Evolutionary conservation across 83 land plant species (phyloP).

Genomic region (Picea abies): DNA sequence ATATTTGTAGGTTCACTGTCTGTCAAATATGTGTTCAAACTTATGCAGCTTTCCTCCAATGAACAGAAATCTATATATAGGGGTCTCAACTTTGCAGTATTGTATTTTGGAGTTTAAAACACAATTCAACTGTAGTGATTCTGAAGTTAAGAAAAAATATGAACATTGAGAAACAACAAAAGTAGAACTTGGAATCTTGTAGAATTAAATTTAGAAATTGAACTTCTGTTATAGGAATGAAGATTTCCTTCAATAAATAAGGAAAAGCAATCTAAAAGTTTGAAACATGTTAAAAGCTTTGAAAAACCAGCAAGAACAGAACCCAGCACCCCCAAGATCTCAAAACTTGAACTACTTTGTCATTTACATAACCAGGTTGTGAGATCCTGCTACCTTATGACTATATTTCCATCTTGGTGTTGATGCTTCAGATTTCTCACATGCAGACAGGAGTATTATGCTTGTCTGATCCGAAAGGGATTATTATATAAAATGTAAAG

Average conservation of each 20-base stretch:
- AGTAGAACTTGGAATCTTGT: background rate
- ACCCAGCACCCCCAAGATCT: background rate
- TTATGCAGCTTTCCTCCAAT: background rate
- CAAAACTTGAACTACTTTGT: background rate
- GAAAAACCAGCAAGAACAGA: background rate
- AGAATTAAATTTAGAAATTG: background rate
- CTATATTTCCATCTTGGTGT: background rate
- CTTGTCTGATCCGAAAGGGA: too few species aligned
- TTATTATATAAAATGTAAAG: background rate
- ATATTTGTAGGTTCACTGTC: background rate
- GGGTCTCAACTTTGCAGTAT: background rate
- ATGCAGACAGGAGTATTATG: background rate
- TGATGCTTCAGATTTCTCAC: background rate
- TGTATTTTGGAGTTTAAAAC: background rate
- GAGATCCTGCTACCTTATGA: background rate
- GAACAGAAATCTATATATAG: background rate
- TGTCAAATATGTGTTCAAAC: too few species aligned
- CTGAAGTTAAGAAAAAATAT: background rate
- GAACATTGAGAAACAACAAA: background rate
- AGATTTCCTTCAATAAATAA: background rate
- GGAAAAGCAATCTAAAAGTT: too few species aligned
- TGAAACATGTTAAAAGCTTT: background rate
- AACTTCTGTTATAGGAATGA: background rate
- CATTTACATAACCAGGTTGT: background rate
- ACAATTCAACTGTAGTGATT: background rate